Conservation (phyloP, 148 eudicot species). For the Cornus suecica region DNA sequence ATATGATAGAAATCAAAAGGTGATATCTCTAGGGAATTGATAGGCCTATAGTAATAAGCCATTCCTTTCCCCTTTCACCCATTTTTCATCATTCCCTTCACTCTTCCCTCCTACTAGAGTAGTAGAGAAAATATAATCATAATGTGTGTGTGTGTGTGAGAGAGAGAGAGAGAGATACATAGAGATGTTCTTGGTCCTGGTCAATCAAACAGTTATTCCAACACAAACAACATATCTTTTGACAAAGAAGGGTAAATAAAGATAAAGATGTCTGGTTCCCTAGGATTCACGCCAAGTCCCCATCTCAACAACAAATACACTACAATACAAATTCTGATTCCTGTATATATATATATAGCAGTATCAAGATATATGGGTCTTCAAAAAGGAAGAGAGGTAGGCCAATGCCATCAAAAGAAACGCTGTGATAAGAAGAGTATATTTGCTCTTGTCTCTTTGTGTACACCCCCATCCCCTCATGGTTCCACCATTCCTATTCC, state of each 20-base stretch:
- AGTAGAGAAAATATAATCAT: too few species aligned
- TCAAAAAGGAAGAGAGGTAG: constrained; percentile 13
- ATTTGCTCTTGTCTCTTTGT: neutral
- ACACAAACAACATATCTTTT: neutral
- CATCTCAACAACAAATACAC: neutral
- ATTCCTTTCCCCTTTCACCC: too few species aligned
- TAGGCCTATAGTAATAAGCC: too few species aligned
- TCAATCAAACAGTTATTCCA: constrained; percentile 5
- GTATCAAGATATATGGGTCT: neutral
- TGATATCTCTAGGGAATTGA: too few species aligned
- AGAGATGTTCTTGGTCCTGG: neutral
- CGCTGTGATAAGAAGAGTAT: constrained; percentile 1
- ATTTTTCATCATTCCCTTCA: too few species aligned
- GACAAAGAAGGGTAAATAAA: neutral
- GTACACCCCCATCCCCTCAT: neutral
- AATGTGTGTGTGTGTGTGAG: too few species aligned
- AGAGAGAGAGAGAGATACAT: neutral
- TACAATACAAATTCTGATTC: neutral
- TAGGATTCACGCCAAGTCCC: neutral
- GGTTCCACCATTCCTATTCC: neutral
- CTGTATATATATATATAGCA: neutral
- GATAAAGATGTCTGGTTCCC: neutral
- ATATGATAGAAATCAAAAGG: too few species aligned
- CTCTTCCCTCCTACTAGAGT: too few species aligned
- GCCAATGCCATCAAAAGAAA: constrained; percentile 9